phyloP scores from a whole-genome alignment of 2,329 filamentous ascomycete genomes.

The Orbilia ellipsospora region DNA sequence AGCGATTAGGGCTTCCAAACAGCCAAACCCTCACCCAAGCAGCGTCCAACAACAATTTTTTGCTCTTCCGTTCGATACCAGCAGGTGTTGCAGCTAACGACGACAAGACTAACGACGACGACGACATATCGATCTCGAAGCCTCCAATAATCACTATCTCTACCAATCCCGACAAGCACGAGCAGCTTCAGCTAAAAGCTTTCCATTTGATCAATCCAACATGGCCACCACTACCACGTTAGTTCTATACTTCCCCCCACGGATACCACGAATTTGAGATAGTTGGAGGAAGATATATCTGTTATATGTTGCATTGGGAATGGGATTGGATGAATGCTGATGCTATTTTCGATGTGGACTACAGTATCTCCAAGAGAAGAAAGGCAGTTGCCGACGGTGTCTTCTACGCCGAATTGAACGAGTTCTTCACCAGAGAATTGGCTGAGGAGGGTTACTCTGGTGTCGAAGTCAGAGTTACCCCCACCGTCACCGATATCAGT shows the following conservation, averaged over 20 bases:
- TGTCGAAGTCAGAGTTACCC: conserved; percentile 99
- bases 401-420: conserved; percentile 99
- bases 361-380: conserved; percentile 59
- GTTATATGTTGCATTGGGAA: conserved; percentile 12
- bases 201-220: conserved; percentile 1
- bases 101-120: conserved; percentile 21
- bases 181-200: background rate
- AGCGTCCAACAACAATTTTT: conserved; percentile 40
- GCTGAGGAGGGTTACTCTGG: conserved; percentile 99
- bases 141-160: conserved; percentile 22
- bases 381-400: conserved; percentile 97
- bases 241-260: conserved; percentile 24
- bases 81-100: conserved; percentile 42
- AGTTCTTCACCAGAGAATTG: conserved; percentile 99
- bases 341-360: conserved; percentile 31
- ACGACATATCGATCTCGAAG: conserved; percentile 14
- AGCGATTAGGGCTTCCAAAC: conserved; percentile 46
- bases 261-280: conserved; percentile 13
- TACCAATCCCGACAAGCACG: conserved; percentile 1
- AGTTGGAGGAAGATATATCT: background rate
- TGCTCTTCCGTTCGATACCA: conserved; percentile 4
- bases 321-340: conserved; percentile 32
- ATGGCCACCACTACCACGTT: conserved; percentile 26
- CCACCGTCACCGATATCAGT: conserved; percentile 99
- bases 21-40: conserved; percentile 49